phyloP scores from a whole-genome alignment of 139 green algal species.

The Nannochloris sp. region DNA sequence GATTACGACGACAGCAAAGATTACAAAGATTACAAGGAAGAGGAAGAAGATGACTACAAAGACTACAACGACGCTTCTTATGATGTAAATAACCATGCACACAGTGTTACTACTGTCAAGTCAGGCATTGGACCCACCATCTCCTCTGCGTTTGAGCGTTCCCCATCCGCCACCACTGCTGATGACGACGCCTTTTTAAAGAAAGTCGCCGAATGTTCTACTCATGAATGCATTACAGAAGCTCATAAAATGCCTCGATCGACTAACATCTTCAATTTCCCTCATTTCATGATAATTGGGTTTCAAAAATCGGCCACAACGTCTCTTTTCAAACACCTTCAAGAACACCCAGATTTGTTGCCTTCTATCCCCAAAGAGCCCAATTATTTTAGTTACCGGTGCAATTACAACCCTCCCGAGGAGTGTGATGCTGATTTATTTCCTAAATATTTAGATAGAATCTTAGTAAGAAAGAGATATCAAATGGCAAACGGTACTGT shows the following conservation, averaged over 20 bases:
- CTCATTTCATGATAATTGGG: conserved; percentile 12
- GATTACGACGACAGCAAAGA: no score
- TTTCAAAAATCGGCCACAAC: conserved; percentile 10
- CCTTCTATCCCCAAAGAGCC: conserved; percentile 4
- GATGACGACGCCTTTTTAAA: no score
- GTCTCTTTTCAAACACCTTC: not conserved
- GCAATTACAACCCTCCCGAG: conserved; percentile 2
- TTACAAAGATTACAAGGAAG: no score
- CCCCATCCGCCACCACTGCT: no score
- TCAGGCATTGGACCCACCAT: no score
- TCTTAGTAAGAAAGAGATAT: not conserved
- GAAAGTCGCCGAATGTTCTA: no score
- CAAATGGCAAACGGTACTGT: not conserved
- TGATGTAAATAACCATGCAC: no score
- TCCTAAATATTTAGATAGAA: not conserved
- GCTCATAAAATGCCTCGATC: not conserved
- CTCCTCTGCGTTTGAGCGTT: no score
- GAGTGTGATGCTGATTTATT: not conserved
- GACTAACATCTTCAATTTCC: not conserved
- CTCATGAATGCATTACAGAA: not conserved
- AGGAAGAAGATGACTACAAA: no score
- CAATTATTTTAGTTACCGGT: conserved; percentile 5
- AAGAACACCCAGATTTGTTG: not conserved
- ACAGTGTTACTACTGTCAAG: no score
- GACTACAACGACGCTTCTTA: no score